Base-by-base conservation (phyloP, 208 protist genomes). In the Acanthamoeba culbertsoni region DNA sequence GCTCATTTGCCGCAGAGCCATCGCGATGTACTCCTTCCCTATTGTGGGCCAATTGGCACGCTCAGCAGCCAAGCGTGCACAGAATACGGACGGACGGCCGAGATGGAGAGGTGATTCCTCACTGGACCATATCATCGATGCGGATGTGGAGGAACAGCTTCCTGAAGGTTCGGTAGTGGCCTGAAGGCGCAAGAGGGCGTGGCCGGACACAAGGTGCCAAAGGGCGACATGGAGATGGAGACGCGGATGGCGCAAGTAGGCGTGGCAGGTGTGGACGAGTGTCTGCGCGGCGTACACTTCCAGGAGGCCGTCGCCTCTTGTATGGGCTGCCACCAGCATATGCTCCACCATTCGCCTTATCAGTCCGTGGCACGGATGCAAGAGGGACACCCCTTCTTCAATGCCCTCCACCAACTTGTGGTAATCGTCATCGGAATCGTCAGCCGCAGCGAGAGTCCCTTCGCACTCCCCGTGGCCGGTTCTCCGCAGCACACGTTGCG, bases 321-420 rank as follows among this genome's bases (percentile, higher is more conserved):
- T 43, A n/a, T 37, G 28, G 10, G 73, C 40, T 7, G 73, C 40
- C n/a, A 40, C 6, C 26, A 57, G 73, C 7, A 84, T 37, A 8
- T 84, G 73, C 73, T 84, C 73, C 5, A 84, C 73, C 73, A 84
- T 4, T 33, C 4, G 5, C 10, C 73, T 37, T 7, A 84, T 20
- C n/a, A 43, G 35, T n/a, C 26, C 43, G 73, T 84, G 73, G 73
- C 73, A 84, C 45, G 73, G 73, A 31, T 84, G 73, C 45, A 84
- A 33, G 18, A 84, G 73, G 23, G 43, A 23, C 42, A 35, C 23
- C 28, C 73, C 73, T 33, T 46, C 73, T 18, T 84, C 73, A 14
- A 84, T 84, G n/a, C 28, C 37, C 43, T 51, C 42, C 6, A 57
- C 45, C 18, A 84, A 43, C 26, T n/a, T 43, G 28, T 10, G 43